These are phyloP conservation scores for Boletus rubroflammeus DNA, from an alignment of 768 basidiomycete genomes.

Conservation along the genomic window DNA sequence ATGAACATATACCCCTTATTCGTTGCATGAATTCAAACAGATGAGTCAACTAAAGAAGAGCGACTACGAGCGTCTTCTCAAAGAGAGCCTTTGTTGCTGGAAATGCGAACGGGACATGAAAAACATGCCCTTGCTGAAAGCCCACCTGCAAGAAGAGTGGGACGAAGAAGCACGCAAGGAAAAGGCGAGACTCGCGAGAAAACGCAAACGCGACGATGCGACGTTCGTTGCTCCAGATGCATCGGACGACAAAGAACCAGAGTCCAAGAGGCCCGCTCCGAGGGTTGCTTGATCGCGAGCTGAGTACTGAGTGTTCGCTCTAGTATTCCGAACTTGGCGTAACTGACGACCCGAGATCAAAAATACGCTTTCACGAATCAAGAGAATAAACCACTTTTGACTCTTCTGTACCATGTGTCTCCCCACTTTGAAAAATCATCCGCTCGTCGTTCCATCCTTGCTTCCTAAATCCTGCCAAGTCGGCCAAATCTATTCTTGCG, in stretches of 20 bases:
- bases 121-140: slow-evolving; percentile 72
- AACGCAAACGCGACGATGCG: slow-evolving; percentile 34
- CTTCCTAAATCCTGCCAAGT: neutral
- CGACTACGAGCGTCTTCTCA: slow-evolving; percentile 63
- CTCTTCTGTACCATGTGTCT: neutral
- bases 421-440: slow-evolving; percentile 9
- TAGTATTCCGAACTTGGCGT: neutral
- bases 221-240: neutral
- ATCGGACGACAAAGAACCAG: slow-evolving; percentile 8
- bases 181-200: slow-evolving; percentile 39
- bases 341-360: neutral
- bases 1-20: slow-evolving; percentile 1
- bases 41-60: slow-evolving; percentile 48
- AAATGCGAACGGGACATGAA: slow-evolving; percentile 58
- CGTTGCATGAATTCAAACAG: slow-evolving; percentile 33
- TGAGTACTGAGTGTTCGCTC: neutral
- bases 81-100: slow-evolving; percentile 67
- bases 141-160: slow-evolving; percentile 75
- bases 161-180: slow-evolving; percentile 43
- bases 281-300: slow-evolving; percentile 1
- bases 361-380: neutral
- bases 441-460: neutral
- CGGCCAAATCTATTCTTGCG: neutral
- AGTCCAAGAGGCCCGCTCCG: slow-evolving; percentile 12
- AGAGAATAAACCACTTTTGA: neutral